phyloP scores from a whole-genome alignment of 2,329 filamentous ascomycete species.

The Fusarium nanum region DNA sequence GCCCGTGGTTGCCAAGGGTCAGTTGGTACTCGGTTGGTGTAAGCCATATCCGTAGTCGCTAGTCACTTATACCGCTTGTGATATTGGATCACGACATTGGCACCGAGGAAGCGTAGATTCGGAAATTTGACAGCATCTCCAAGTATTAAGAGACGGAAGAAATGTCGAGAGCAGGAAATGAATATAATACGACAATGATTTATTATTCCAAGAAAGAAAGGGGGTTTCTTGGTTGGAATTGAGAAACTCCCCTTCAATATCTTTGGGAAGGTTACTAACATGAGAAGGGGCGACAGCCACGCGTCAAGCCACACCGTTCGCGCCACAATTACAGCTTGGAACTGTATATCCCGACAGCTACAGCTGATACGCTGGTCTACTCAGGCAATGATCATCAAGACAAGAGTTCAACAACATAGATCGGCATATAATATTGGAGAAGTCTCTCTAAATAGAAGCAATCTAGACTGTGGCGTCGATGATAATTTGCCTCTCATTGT shows the following conservation, averaged over 20 bases:
- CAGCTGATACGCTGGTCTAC: background rate
- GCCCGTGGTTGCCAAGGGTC: constrained; percentile 11
- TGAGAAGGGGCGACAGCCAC: constrained; percentile 33
- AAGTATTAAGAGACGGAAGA: background rate
- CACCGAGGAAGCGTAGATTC: background rate
- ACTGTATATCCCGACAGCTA: constrained; percentile 2
- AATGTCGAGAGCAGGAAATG: background rate
- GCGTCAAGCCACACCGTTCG: constrained; percentile 33
- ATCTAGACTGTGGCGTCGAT: constrained; percentile 35
- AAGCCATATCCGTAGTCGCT: constrained; percentile 1
- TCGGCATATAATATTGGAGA: constrained; percentile 8
- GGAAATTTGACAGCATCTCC: background rate
- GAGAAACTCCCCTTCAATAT: background rate
- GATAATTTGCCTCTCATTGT: constrained; percentile 29
- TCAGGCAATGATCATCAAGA: constrained; percentile 35
- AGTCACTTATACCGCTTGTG: constrained; percentile 8
- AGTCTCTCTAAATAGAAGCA: background rate
- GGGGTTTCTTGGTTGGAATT: background rate
- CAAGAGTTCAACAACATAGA: constrained; percentile 11
- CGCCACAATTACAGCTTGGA: constrained; percentile 12
- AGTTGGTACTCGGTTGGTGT: constrained; percentile 1
- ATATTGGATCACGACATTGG: constrained; percentile 4
- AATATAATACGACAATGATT: background rate
- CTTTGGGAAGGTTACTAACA: background rate
- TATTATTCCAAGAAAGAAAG: background rate